Conservation (phyloP, 176 grass and related monocot genomes). For the Cenchrus americanus region DNA sequence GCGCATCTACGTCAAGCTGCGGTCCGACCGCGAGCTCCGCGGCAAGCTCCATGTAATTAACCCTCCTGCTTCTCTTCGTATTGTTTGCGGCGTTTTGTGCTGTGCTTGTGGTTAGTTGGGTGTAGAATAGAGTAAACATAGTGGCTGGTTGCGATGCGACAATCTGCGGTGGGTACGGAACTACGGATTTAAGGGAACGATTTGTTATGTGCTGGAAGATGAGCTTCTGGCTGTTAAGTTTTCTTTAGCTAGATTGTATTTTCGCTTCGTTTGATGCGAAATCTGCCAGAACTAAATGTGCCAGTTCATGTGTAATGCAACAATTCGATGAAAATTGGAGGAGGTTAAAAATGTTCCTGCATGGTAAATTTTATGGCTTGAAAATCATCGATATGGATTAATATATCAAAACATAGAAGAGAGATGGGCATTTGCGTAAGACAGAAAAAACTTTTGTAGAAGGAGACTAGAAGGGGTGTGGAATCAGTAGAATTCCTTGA, state of each 20-base stretch:
- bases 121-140: too few species aligned
- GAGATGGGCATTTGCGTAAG: not conserved
- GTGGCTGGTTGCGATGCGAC: not conserved
- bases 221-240: not conserved
- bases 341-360: not conserved
- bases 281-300: not conserved
- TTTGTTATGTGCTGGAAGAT: not conserved
- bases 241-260: not conserved
- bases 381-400: not conserved
- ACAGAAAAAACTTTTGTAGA: not conserved
- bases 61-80: not conserved
- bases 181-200: not conserved
- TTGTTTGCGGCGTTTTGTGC: not conserved
- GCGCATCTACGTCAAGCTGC: slow-evolving; percentile 99
- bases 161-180: not conserved
- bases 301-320: not conserved
- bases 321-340: slow-evolving; percentile 7
- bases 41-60: slow-evolving; percentile 91
- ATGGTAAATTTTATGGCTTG: not conserved
- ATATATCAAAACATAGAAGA: not conserved
- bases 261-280: not conserved
- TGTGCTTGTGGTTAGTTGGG: not conserved
- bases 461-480: not conserved
- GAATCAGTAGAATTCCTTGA: not conserved
- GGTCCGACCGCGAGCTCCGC: slow-evolving; percentile 92